phyloP scores from a whole-genome alignment of 805 yeast species.

The Diddensiella caesifluorescens region DNA sequence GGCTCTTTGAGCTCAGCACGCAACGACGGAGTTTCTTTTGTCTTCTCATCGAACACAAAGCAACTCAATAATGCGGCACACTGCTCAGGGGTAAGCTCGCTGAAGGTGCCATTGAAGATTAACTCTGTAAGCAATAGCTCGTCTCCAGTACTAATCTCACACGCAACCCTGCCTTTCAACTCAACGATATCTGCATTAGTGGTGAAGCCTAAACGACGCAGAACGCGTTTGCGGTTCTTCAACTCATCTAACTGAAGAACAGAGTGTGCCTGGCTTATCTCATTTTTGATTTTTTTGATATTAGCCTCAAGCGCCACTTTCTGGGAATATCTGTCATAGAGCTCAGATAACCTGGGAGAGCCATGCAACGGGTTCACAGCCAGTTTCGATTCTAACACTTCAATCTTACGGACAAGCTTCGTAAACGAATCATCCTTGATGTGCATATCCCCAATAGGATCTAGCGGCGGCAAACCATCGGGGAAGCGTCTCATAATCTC shows the following conservation, averaged over 20 bases:
- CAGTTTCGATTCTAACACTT: slow-evolving; percentile 72
- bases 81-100: slow-evolving; percentile 80
- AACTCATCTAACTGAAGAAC: slow-evolving; percentile 92
- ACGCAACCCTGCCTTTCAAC: slow-evolving; percentile 94
- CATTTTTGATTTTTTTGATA: slow-evolving; percentile 54
- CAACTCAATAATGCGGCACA: slow-evolving; percentile 89
- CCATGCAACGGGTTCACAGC: slow-evolving; percentile 57
- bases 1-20: slow-evolving; percentile 93
- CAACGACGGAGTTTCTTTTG: slow-evolving; percentile 77
- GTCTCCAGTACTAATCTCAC: slow-evolving; percentile 90
- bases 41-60: slow-evolving; percentile 94
- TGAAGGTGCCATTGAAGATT: slow-evolving; percentile 92
- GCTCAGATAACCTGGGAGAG: slow-evolving; percentile 47
- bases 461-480: slow-evolving; percentile 85
- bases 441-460: slow-evolving; percentile 90
- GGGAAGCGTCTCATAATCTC: slow-evolving; percentile 83
- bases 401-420: slow-evolving; percentile 66
- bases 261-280: slow-evolving; percentile 79
- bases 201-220: slow-evolving; percentile 86
- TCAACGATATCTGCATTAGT: slow-evolving; percentile 88
- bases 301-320: slow-evolving; percentile 59
- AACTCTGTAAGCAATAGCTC: slow-evolving; percentile 76
- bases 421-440: slow-evolving; percentile 75
- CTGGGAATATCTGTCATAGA: slow-evolving; percentile 58
- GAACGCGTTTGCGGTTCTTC: slow-evolving; percentile 85